phyloP scores from a whole-genome alignment of 305 asterid species.

The Solanum hybrid region DNA sequence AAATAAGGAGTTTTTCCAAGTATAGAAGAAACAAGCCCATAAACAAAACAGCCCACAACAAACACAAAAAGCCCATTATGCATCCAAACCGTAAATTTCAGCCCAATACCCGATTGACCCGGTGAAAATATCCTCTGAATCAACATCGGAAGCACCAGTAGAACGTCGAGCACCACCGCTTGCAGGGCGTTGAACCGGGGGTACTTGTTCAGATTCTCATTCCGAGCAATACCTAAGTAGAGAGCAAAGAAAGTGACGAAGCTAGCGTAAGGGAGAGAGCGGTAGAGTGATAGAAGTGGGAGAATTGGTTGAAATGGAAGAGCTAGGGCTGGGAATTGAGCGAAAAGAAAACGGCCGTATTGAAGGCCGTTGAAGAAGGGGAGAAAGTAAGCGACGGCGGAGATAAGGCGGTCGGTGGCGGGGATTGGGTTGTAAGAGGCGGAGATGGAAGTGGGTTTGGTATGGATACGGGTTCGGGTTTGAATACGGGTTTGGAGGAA shows the following conservation, averaged over 20 bases:
- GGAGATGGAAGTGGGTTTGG: not conserved
- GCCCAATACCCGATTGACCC: slow-evolving; percentile 54
- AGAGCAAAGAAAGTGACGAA: slow-evolving; percentile 79
- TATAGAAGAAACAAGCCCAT: slow-evolving; percentile 55
- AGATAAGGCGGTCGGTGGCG: slow-evolving; percentile 79
- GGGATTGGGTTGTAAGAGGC: slow-evolving; percentile 51
- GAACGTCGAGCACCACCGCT: slow-evolving; percentile 76
- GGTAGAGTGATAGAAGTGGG: slow-evolving; percentile 70
- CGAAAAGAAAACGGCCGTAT: slow-evolving; percentile 76
- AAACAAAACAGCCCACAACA: slow-evolving; percentile 57
- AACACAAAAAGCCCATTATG: slow-evolving; percentile 55
- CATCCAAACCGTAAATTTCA: slow-evolving; percentile 48
- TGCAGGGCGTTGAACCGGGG: slow-evolving; percentile 81
- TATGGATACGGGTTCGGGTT: not conserved
- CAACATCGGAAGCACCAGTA: slow-evolving; percentile 67
- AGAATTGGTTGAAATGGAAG: slow-evolving; percentile 65
- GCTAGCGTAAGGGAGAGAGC: slow-evolving; percentile 74
- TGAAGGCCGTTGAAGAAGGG: slow-evolving; percentile 85
- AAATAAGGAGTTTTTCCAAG: slow-evolving; percentile 79
- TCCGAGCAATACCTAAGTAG: slow-evolving; percentile 62
- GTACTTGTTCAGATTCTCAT: slow-evolving; percentile 56
- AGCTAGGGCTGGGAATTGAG: slow-evolving; percentile 58
- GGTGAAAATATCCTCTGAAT: slow-evolving; percentile 68
- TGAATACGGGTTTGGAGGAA: not conserved
- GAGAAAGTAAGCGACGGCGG: slow-evolving; percentile 75